phyloP scores from a whole-genome alignment of 768 basidiomycete species.

The Mrakia blollopis region DNA sequence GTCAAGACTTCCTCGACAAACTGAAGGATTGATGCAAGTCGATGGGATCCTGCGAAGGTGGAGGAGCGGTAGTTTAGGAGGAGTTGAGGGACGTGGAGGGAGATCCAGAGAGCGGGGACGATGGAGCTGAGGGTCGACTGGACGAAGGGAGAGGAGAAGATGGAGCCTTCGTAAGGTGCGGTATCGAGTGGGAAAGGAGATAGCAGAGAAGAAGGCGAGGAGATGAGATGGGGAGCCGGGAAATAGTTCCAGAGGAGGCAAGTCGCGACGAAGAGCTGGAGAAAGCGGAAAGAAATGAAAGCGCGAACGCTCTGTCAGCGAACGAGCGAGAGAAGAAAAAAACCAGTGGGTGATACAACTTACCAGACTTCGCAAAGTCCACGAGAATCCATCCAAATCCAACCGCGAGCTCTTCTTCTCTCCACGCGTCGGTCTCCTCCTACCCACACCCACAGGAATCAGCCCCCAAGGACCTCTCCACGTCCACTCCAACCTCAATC shows the following conservation, averaged over 20 bases:
- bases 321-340: background rate
- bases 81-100: background rate
- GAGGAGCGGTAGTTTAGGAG: constrained; percentile 2
- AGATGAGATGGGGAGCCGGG: background rate
- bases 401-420: background rate
- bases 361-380: background rate
- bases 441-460: background rate
- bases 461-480: background rate
- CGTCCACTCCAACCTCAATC: background rate
- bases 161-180: background rate
- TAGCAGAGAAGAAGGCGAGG: background rate
- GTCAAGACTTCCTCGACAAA: background rate
- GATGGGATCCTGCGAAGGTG: background rate
- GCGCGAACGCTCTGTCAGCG: background rate
- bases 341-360: background rate
- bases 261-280: background rate
- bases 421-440: background rate
- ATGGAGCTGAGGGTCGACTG: background rate
- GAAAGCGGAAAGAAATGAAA: background rate
- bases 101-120: background rate
- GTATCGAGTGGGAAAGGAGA: background rate
- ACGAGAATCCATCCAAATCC: background rate
- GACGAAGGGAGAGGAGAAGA: background rate
- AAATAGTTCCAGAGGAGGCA: background rate
- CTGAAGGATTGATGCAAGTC: background rate